Base-by-base conservation (phyloP, 257 asterid species). In the Lycium barbarum region DNA sequence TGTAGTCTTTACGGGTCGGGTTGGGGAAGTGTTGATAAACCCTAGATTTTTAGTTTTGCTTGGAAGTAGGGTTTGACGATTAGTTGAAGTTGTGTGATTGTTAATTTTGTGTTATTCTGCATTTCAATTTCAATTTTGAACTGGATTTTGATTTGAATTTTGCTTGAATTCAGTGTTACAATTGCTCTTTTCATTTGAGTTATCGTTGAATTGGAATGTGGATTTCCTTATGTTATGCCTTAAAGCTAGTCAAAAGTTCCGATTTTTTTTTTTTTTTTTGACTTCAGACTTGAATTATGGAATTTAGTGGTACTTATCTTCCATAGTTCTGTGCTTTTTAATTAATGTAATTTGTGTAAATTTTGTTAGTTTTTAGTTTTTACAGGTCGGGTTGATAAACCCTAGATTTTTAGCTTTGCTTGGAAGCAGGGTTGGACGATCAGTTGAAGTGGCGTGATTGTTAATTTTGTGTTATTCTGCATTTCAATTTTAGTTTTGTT, bases 1-100 rank as follows among this genome's bases (percentile, higher is more conserved):
- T 79, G 86, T 82, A 72, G 79, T 84, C 79, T 26, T 66, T 26
- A 89, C 5, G 20, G n/a, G 59, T 72, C 18, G 9, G 45, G 6
- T 26, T 26, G 33, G 33, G 33, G 33, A 26, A 26, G 33, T 0
- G 62, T 22, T 74, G 81, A 74, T 89, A 92, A 93, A 90, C 97
- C 95, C 93, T 90, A 91, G 88, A 68, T 40, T 86, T 63, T 67
- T 81, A 78, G 53, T 81, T 89, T 84, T 80, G 90, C 45, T 33
- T 88, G 22, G 63, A 88, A 87, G 62, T 91, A 88, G 93, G 91
- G 92, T 80, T 89, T 89, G 72, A 81, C 72, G 70, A n/a, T 73
- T 45, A 26, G 80, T 85, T 65, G 55, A 81, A 86, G 87, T 87
- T 87, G 36, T 84, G n/a, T 85, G 89, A 53, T 47, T 17, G 54